A percentile compares a stretch with the other conserved stretches of the same genome.
Evolutionary conservation across 2,329 filamentous ascomycete genomes (phyloP).

Genomic region (Diaporthe citriasiana): DNA sequence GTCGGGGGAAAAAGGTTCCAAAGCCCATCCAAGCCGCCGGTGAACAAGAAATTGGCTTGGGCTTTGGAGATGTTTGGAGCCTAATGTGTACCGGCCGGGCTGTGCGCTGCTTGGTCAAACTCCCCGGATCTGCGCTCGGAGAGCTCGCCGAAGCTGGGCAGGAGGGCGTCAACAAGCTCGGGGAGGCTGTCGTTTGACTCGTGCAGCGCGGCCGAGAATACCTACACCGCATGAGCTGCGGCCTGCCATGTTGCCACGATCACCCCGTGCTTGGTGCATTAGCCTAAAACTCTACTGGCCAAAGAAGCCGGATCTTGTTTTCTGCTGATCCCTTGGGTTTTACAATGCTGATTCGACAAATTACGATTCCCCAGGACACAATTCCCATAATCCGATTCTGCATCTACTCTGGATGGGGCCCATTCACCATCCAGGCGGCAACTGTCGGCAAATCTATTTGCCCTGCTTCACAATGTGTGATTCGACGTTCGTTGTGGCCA

Average conservation of each 20-base stretch:
- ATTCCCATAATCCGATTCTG: constrained; percentile 1
- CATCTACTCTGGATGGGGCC: background rate
- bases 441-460: background rate
- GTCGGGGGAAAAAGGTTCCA: background rate
- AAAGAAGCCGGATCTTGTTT: constrained; percentile 5
- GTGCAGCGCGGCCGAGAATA: constrained; percentile 13
- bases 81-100: constrained; percentile 17
- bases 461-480: background rate
- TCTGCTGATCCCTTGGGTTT: constrained; percentile 9
- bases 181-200: constrained; percentile 10
- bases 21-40: background rate
- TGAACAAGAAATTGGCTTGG: constrained; percentile 3
- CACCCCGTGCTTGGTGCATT: constrained; percentile 27
- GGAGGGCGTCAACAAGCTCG: constrained; percentile 26
- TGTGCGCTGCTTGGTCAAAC: background rate
- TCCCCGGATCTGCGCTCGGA: constrained; percentile 25
- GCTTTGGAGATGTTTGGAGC: constrained; percentile 14
- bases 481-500: background rate
- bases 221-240: constrained; percentile 24
- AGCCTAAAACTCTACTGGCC: constrained; percentile 11
- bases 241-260: constrained; percentile 18
- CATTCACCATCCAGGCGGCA: background rate
- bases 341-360: constrained; percentile 14
- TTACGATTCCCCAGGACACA: background rate
- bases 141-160: constrained; percentile 30